These are phyloP conservation scores for Pistacia atlantica DNA, from an alignment of 345 rosid genomes.

Conservation along the genomic window DNA sequence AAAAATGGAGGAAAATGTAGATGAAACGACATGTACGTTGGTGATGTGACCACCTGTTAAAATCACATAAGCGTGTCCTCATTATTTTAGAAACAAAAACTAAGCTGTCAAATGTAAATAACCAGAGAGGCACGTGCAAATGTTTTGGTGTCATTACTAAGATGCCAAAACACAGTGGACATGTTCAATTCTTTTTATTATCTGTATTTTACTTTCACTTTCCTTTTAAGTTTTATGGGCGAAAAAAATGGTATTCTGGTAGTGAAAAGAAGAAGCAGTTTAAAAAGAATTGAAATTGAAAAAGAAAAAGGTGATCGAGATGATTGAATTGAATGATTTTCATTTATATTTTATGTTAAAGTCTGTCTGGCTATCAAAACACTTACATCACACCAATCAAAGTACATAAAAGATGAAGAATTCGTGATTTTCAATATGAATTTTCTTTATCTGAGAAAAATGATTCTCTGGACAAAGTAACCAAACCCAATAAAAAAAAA, in stretches of 20 bases:
- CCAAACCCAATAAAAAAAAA: no score
- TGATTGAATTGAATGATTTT: no score
- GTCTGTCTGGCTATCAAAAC: constrained; percentile 16
- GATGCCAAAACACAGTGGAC: not conserved
- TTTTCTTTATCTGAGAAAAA: not conserved
- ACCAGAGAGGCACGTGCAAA: constrained; percentile 9
- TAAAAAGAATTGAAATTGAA: not conserved
- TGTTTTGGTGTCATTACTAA: not conserved
- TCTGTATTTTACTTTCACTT: no score
- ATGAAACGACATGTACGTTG: not conserved
- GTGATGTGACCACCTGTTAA: constrained; percentile 14
- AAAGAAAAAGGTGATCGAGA: constrained; percentile 10
- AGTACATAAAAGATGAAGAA: not conserved
- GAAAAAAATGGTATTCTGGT: not conserved
- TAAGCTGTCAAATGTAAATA: not conserved
- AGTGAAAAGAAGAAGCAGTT: constrained; percentile 15
- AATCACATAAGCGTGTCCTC: not conserved
- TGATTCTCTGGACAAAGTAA: no score
- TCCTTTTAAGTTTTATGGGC: no score
- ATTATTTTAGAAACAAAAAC: not conserved
- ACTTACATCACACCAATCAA: no score
- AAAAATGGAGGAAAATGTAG: no score
- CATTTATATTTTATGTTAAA: constrained; percentile 18
- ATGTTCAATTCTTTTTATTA: no score
- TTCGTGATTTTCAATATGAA: constrained; percentile 18